phyloP scores from a whole-genome alignment of 176 grass and related monocot species.

The Panicum miliaceum region DNA sequence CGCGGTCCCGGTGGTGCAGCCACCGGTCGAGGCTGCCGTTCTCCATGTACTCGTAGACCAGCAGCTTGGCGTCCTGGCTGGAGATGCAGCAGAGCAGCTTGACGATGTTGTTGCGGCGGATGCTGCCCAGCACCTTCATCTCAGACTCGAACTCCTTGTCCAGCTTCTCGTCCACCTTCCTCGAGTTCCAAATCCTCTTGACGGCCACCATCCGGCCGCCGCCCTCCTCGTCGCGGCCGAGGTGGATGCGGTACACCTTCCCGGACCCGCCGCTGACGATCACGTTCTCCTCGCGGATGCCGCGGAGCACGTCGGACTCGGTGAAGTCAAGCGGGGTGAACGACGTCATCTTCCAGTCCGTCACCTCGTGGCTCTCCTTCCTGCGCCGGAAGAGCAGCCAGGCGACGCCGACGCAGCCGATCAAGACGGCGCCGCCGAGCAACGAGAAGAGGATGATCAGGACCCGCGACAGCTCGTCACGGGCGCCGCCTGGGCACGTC shows the following conservation, averaged over 20 bases:
- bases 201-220: slow-evolving; percentile 49
- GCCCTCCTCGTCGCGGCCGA: slow-evolving; percentile 31
- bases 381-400: slow-evolving; percentile 39
- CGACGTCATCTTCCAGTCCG: slow-evolving; percentile 60
- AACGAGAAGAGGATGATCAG: slow-evolving; percentile 44
- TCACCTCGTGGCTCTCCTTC: slow-evolving; percentile 29
- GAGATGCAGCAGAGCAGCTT: neutral
- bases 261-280: slow-evolving; percentile 56
- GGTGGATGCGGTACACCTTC: slow-evolving; percentile 58
- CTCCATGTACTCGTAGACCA: slow-evolving; percentile 84
- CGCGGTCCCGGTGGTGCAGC: slow-evolving; percentile 53
- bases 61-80: slow-evolving; percentile 47
- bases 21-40: slow-evolving; percentile 68
- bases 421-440: slow-evolving; percentile 33
- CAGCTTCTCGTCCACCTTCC: too few relatives aligned
- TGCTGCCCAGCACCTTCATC: too few relatives aligned
- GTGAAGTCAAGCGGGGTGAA: slow-evolving; percentile 57
- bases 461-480: slow-evolving; percentile 39
- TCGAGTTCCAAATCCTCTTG: too few relatives aligned
- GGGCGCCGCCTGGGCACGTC: neutral
- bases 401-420: slow-evolving; percentile 35
- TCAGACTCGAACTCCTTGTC: too few relatives aligned
- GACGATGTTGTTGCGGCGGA: too few relatives aligned
- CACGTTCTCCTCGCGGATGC: slow-evolving; percentile 57
- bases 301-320: neutral